Evolutionary conservation across 2,329 filamentous ascomycete species (phyloP), one percentile per base, ranked within the genome.

Genomic region (Eutypella sp.): DNA sequence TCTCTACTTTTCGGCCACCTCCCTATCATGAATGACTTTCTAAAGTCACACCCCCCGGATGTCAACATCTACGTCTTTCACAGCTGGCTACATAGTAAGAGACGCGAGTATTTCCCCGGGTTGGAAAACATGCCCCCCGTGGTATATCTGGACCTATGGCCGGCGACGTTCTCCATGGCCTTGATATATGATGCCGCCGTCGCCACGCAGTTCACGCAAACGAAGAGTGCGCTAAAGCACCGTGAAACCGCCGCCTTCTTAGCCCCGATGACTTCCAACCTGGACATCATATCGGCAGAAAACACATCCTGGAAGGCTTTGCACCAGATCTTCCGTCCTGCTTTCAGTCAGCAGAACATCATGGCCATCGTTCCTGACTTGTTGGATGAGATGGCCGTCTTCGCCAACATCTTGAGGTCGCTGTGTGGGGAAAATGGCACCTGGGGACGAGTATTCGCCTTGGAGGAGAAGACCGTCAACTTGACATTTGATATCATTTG

Each of bases 81-180:
- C 45, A 24, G 15, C 8, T 62, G 58, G 58, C 52, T 63, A 3
- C 45, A 46, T 15, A 44, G 40, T n/a, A 58, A 61, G 37, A 49
- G 46, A 11, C 46, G 50, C 41, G 54, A 42, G 34, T 60, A 60
- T 42, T 62, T 61, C 36, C 57, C 60, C 1, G 55, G 44, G 7
- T 38, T 44, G 8, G 50, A 59, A 18, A 51, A 41, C 11, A 39
- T 55, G 9, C 60, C 60, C 0, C 54, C 58, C 1, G 52, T 63
- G 1, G 45, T 62, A 6, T 63, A 63, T 36, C 5, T 60, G 8
- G 60, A 63, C 24, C 45, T 61, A 10, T 63, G 60, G 60, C 60
- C 60, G 4, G 18, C 56, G 27, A 40, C 50, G 23, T 19, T 13
- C 1, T 47, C 51, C 7, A 40, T 59, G 9, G 57, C 47, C 2